These are phyloP conservation scores for Heliamphora pulchella DNA, from an alignment of 179 eudicot species.

Conservation along the genomic window DNA sequence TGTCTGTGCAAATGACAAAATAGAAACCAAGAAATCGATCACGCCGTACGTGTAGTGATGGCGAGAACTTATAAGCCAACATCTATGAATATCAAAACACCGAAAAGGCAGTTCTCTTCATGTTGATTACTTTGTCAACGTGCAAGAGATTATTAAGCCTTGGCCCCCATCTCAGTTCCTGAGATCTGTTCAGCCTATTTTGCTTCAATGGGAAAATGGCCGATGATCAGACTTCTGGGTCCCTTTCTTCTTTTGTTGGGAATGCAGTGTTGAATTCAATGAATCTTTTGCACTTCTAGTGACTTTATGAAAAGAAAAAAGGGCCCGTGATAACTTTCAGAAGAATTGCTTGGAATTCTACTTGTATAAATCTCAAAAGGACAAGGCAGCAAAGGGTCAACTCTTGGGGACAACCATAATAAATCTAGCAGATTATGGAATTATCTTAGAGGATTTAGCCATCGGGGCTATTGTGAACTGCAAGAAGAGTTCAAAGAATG, in stretches of 20 bases:
- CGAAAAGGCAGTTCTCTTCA: conserved; percentile 51
- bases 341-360: conserved; percentile 70
- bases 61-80: no score
- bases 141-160: conserved; percentile 77
- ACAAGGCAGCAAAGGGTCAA: conserved; percentile 61
- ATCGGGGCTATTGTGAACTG: conserved; percentile 43
- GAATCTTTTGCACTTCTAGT: conserved; percentile 58
- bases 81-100: conserved; percentile 29
- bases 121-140: conserved; percentile 64
- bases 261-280: conserved; percentile 52
- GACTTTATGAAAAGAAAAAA: conserved; percentile 42
- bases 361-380: conserved; percentile 67
- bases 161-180: conserved; percentile 93
- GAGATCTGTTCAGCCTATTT: conserved; percentile 55
- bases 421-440: conserved; percentile 72
- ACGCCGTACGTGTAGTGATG: no score
- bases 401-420: conserved; percentile 59
- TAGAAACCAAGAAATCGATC: no score
- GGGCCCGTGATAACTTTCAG: conserved; percentile 37
- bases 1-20: no score
- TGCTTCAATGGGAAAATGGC: conserved; percentile 89
- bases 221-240: conserved; percentile 49
- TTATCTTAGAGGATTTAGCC: conserved; percentile 41
- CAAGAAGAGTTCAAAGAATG: conserved; percentile 53
- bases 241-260: conserved; percentile 53